Evolutionary conservation across 2,329 filamentous ascomycete species (phyloP), one percentile per base, ranked within the genome.

Genomic region (Epichloe hybrida): DNA sequence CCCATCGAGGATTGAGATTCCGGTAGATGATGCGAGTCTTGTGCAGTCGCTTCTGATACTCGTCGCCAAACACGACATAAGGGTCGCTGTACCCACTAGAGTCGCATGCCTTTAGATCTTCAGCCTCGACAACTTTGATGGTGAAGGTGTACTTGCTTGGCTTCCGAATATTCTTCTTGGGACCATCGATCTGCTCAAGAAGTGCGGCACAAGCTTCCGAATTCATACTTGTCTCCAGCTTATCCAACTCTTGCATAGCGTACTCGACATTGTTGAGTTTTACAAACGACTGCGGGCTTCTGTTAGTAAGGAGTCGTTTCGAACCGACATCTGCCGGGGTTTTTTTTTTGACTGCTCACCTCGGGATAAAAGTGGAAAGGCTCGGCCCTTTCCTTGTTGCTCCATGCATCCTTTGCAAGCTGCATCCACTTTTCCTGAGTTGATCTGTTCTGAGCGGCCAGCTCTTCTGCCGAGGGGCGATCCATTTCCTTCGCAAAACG

Each of bases 241-340:
- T 88, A 64, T 98, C 93, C 49, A 98, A 76, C 62, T 95, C 88
- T 51, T 89, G 79, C 69, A 95, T 89, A 5, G 90, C 91, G 67
- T 88, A 97, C 68, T 96, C 91, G 56, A 98, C 83, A 62, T 98
- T 95, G 73, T 98, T 98, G 58, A 98, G 78, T 68, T 97, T 98
- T 55, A 98, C 89, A 60, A 98, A 86, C 5, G 90, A 96, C 87
- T 95, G 58, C n/a, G 41, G 35, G 43, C 44, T 13, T 5, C 13
- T 49, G 57, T 70, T 61, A 70, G 66, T 53, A 54, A 47, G 11
- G 23, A 12, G 41, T 31, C 40, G 9, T 11, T 15, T 27, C 38
- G 4, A n/a, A 7, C n/a, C 21, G 48, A 46, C 2, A 6, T 12
- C 21, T 37, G 7, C 27, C 17, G 9, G 12, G 2, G 1, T 0